These are phyloP conservation scores for Cercophora scortea DNA, from an alignment of 495 filamentous ascomycete genomes.

Conservation along the genomic window DNA sequence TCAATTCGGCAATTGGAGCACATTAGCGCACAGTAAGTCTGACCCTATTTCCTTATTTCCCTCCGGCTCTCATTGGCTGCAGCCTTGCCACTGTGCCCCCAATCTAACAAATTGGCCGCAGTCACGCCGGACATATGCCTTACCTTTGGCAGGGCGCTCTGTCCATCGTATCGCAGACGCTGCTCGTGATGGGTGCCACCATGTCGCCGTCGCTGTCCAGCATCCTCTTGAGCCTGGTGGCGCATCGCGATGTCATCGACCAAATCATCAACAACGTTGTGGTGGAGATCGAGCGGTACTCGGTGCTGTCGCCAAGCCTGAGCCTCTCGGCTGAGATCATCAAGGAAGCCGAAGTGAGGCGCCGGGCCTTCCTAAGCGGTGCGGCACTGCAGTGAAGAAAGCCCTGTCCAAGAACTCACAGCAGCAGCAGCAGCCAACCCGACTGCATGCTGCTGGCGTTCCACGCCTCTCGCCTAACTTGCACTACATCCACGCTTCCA, in stretches of 20 bases:
- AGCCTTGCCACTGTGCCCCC: constrained; percentile 5
- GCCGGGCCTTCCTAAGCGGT: constrained; percentile 45
- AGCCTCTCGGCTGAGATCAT: constrained; percentile 68
- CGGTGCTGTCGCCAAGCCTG: constrained; percentile 67
- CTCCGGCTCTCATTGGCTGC: constrained; percentile 8
- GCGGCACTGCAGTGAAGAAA: constrained; percentile 15
- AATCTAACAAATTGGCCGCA: constrained; percentile 43
- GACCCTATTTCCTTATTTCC: not conserved
- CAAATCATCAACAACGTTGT: constrained; percentile 68
- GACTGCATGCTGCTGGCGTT: not conserved
- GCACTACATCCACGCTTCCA: constrained; percentile 14
- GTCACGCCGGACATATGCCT: constrained; percentile 77
- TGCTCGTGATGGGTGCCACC: constrained; percentile 75
- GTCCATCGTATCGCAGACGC: constrained; percentile 71
- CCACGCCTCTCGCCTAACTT: constrained; percentile 9
- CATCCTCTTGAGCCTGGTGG: constrained; percentile 53
- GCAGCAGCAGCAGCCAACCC: constrained; percentile 1
- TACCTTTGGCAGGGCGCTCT: constrained; percentile 81
- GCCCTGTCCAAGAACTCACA: constrained; percentile 1
- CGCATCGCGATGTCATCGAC: constrained; percentile 53
- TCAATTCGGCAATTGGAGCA: constrained; percentile 73
- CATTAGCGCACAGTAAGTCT: constrained; percentile 62
- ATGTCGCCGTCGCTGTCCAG: constrained; percentile 67
- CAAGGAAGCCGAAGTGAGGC: constrained; percentile 64
- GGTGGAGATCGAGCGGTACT: constrained; percentile 62